Base-by-base conservation (phyloP, 2,329 filamentous ascomycete genomes). In the Fusarium poae region DNA sequence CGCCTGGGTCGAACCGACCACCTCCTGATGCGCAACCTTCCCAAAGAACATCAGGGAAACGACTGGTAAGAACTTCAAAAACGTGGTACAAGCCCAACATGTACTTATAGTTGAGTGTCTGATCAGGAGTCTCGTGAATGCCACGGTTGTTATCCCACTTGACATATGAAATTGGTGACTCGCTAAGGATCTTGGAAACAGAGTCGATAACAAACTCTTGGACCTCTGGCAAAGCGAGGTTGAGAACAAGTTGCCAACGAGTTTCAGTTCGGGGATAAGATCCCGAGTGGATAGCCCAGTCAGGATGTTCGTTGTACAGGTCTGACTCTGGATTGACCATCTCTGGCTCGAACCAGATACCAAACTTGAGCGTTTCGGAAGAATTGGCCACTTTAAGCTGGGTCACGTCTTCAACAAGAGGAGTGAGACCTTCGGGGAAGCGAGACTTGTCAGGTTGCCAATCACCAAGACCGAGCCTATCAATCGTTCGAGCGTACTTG, bases 81-180 rank as follows among this genome's bases (percentile, higher is more conserved):
- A 91, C 87, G 49, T 79, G 83, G 73, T 91, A 91, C 49, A 91
- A 74, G 15, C 89, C 89, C 0, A 90, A 78, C 72, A 91, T 89
- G 76, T 91, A 90, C 8, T 80, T 77, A 72, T 91, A 87, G 72
- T 84, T 79, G 12, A 82, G 83, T 0, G 82, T 80, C 0, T 88
- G 86, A 1, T 80, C 81, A 0, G 87, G 78, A 35, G 82, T 82
- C 76, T 91, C 88, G 73, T 90, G 87, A 23, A 90, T 88, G 4
- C 84, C 88, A 6, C 89, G 81, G 77, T 91, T 91, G 77, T 90
- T 89, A 69, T 91, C 89, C 89, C 89, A 91, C 67, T 91, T 91
- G 66, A 91, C 83, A 62, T 91, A 91, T 12, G 79, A 77, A 44
- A 91, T 85, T 12, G 85, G 79, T 0, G 84, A 82, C 5, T 80